phyloP scores from a whole-genome alignment of 805 yeast species.

The Cyberlindnera euphorbiae region DNA sequence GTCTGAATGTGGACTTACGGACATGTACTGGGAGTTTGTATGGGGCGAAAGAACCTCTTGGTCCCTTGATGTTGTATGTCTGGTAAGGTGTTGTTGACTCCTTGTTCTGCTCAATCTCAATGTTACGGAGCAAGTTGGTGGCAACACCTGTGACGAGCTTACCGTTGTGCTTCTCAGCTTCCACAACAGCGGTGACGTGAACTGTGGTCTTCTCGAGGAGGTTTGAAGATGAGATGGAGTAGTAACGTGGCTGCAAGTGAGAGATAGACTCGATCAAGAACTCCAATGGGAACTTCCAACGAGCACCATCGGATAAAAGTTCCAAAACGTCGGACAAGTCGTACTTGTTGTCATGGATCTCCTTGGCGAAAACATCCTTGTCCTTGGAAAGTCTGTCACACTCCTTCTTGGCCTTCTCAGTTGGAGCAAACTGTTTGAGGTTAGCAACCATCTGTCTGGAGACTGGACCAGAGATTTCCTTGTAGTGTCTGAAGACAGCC shows the following conservation, averaged over 20 bases:
- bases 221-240: constrained; percentile 91
- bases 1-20: constrained; percentile 90
- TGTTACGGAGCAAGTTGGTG: constrained; percentile 77
- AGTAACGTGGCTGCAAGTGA: constrained; percentile 88
- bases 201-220: constrained; percentile 66
- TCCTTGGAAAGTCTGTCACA: constrained; percentile 51
- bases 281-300: constrained; percentile 87
- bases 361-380: constrained; percentile 61
- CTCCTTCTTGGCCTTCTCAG: constrained; percentile 41
- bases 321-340: constrained; percentile 75
- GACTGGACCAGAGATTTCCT: constrained; percentile 89
- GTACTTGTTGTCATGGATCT: constrained; percentile 54
- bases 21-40: constrained; percentile 83
- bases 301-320: constrained; percentile 51
- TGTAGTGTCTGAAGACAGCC: constrained; percentile 75
- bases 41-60: constrained; percentile 48
- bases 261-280: constrained; percentile 78
- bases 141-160: constrained; percentile 65
- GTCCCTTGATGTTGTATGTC: constrained; percentile 77
- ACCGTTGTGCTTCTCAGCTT: constrained; percentile 32
- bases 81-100: constrained; percentile 39
- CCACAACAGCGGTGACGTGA: constrained; percentile 91
- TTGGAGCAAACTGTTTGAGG: constrained; percentile 80
- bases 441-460: constrained; percentile 81
- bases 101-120: constrained; percentile 57